Base-by-base conservation (phyloP, 2,329 filamentous ascomycete species). In the Lasiodiplodia sp. region DNA sequence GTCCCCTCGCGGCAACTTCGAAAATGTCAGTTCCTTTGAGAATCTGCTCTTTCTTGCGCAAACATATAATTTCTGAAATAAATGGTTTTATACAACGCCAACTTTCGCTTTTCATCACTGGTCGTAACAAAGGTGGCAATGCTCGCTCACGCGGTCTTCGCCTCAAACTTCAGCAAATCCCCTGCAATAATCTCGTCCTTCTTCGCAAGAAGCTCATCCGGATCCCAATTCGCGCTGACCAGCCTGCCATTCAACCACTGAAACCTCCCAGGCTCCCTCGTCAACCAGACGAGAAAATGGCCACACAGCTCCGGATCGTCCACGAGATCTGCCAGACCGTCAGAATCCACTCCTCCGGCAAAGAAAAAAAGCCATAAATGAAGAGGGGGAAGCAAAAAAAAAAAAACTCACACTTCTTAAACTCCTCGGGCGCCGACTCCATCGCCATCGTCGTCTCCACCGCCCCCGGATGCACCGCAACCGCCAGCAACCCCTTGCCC, bases 391-490 rank as follows among this genome's bases (percentile, higher is more conserved):
- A n/a, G n/a, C n/a, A n/a, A 7, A 11, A 47, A n/a, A 37, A n/a
- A 10, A 7, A 25, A 16, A n/a, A 56, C 64, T 38, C 25, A 67
- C 64, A 53, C 21, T 60, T 68, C 55, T 23, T 58, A 23, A 75
- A 71, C 23, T 64, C 70, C 25, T 75, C 71, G 5, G 74, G 74
- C 62, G 72, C 66, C 10, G 66, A 74, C 69, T 75, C 73, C 25
- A 71, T 71, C 2, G 77, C 75, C 74, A 80, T 78, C 53, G 78
- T 77, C 57, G 75, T 80, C 60, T 72, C 69, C 52, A 82, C 76
- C 4, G 77, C 79, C 0, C 79, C 79, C 0, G 79, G 79, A 72
- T 82, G 79, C 37, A 81, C 72, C 23, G 74, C 74, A 34, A 76
- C 75, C 31, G 71, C 72, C 44, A 75, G 71, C 52, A 81, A 40